Base-by-base conservation (phyloP, 225 moss, liverwort and hornwort genomes). In the Physcomitrellopsis africana region DNA sequence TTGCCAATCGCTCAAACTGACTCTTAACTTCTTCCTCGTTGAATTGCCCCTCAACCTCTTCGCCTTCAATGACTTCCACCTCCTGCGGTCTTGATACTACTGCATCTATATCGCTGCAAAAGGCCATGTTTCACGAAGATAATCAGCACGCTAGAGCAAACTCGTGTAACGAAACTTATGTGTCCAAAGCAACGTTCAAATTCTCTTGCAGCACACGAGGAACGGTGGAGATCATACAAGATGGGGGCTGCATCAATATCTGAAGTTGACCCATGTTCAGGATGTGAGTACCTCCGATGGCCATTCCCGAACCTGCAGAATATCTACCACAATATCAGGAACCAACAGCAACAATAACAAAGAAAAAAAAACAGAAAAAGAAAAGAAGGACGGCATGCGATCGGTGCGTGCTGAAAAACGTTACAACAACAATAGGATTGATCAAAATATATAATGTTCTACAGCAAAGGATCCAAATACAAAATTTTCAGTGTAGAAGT, bases 41-140 rank as follows among this genome's bases (percentile, higher is more conserved):
- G 47, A 59, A 41, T 60, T 44, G 32, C 32, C 32, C 7, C 32
- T 7, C 32, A 37, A 37, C 60, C n/a, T 60, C 47, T 24, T 72
- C 18, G 7, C 47, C 72, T n/a, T 60, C 72, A 44, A 72, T 46
- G 24, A 72, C 60, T 18, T 72, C 60, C 70, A 58, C 70, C 56
- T 57, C 70, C 12, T 11, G 11, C 32, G 32, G 32, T 4, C 32
- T 37, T 37, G 32, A 37, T 45, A 59, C 46, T 46, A 44, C 24
- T 17, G 60, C 10, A 22, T 72, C 60, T 29, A 26, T 60, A 37
- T 60, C 48, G 46, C 60, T 49, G 60, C 46, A 26, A 6, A 42
- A 26, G 7, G 26, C 68, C 18, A 68, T 9, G n/a, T 52, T 51
- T 26, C 51, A 51, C 2, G 27, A 37, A 16, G 8, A 27, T 68